phyloP scores from a whole-genome alignment of 2,329 filamentous ascomycete species.

The Setomelanomma holmii region DNA sequence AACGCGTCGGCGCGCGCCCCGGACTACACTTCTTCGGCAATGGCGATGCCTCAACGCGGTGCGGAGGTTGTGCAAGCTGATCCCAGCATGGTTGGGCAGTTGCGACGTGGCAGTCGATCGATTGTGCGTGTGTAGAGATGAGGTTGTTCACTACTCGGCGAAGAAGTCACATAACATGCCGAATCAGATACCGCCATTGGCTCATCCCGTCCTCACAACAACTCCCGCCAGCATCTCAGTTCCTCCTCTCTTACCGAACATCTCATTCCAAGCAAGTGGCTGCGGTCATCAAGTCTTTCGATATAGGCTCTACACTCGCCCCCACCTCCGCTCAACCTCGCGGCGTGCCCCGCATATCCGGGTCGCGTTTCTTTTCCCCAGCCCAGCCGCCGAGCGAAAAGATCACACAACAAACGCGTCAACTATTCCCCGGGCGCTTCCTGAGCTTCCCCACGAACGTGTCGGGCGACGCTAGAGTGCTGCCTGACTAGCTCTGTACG shows the following conservation, averaged over 20 bases:
- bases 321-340: conserved; percentile 15
- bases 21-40: neutral
- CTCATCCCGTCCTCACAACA: conserved; percentile 1
- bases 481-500: conserved; percentile 36
- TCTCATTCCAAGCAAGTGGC: neutral
- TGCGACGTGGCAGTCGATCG: conserved; percentile 8
- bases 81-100: conserved; percentile 7
- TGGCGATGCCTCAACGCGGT: neutral
- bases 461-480: conserved; percentile 37
- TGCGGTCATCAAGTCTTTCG: neutral
- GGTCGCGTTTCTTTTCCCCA: conserved; percentile 28
- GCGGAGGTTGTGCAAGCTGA: conserved; percentile 7
- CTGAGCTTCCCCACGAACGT: conserved; percentile 12
- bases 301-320: neutral
- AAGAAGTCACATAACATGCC: neutral
- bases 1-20: neutral
- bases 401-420: conserved; percentile 31
- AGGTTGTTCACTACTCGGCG: conserved; percentile 6
- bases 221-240: neutral
- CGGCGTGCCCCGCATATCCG: conserved; percentile 33
- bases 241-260: conserved; percentile 1
- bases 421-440: conserved; percentile 1
- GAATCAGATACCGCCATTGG: neutral
- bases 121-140: conserved; percentile 1
- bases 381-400: conserved; percentile 18